Evolutionary conservation across 106 monocot species (phyloP).

Genomic region (Amphibolis antarctica): DNA sequence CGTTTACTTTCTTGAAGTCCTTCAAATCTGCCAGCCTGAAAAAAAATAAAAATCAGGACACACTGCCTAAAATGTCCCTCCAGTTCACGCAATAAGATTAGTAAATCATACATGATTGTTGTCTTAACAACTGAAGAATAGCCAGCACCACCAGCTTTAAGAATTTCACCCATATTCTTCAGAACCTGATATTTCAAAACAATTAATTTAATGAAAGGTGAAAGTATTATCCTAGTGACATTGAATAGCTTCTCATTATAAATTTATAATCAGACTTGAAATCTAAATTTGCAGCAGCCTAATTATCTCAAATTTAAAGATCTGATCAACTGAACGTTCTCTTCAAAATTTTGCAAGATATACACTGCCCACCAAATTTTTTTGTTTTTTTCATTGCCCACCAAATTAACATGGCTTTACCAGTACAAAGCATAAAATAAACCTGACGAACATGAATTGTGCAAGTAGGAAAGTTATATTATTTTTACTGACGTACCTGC

Average conservation of each 20-base stretch:
- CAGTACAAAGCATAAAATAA: too few species aligned
- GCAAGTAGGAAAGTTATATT: too few species aligned
- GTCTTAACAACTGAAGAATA: constrained; percentile 94
- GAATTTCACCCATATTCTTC: constrained; percentile 95
- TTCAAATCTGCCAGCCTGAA: constrained; percentile 26
- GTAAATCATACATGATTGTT: constrained; percentile 64
- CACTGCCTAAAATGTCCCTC: not conserved
- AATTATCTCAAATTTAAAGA: too few species aligned
- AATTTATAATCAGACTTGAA: too few species aligned
- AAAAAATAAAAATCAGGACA: not conserved
- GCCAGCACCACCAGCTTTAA: constrained; percentile 68
- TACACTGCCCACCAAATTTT: too few species aligned
- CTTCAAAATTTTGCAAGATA: too few species aligned
- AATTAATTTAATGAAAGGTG: not conserved
- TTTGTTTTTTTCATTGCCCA: too few species aligned
- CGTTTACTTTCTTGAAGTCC: constrained; percentile 28
- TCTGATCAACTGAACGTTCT: too few species aligned
- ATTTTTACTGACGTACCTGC: constrained; percentile 29
- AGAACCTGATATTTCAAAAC: constrained; percentile 29
- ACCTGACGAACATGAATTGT: too few species aligned
- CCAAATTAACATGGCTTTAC: too few species aligned
- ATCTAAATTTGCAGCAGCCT: too few species aligned
- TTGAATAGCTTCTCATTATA: too few species aligned
- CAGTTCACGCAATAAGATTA: not conserved
- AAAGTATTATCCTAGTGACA: not conserved